A percentile compares a stretch with the other conserved stretches of the same genome.
These are phyloP conservation scores for Entamoeba nuttalli DNA, from an alignment of 208 protist genomes.

Conservation along the genomic window DNA sequence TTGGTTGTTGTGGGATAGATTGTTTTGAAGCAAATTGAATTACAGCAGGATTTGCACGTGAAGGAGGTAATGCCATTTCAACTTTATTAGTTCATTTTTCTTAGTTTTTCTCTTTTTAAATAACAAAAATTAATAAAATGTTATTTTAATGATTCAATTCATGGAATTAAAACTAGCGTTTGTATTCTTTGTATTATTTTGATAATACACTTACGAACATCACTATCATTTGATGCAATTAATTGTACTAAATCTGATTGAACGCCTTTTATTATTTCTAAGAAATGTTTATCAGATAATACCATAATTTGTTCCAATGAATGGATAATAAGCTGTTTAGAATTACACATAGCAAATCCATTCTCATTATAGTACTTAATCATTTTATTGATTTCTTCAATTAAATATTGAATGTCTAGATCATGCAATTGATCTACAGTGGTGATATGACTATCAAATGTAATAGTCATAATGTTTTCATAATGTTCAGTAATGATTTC, in stretches of 20 bases:
- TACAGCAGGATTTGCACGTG: not conserved
- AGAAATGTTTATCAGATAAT: not conserved
- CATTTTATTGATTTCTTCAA: not conserved
- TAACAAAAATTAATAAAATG: no score
- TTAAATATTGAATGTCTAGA: not conserved
- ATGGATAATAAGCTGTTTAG: not conserved
- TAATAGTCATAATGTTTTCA: not conserved
- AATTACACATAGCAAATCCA: not conserved
- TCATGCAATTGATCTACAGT: not conserved
- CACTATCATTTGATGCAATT: not conserved
- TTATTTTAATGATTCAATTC: no score
- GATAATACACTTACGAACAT: not conserved
- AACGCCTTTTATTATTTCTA: not conserved
- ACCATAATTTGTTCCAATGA: not conserved
- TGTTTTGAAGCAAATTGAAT: not conserved
- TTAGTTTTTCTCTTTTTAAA: no score
- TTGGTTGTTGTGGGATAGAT: not conserved
- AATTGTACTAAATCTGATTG: not conserved
- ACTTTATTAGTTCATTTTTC: no score
- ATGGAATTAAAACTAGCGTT: no score
- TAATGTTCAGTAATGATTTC: not conserved
- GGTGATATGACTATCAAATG: not conserved
- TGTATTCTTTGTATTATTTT: not conserved
- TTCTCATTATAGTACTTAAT: not conserved
- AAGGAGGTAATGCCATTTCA: no score